Percentiles rank a stretch among this genome's conserved stretches.
Conservation (phyloP, 805 yeast genomes). For the Danielozyma ontarioensis region DNA sequence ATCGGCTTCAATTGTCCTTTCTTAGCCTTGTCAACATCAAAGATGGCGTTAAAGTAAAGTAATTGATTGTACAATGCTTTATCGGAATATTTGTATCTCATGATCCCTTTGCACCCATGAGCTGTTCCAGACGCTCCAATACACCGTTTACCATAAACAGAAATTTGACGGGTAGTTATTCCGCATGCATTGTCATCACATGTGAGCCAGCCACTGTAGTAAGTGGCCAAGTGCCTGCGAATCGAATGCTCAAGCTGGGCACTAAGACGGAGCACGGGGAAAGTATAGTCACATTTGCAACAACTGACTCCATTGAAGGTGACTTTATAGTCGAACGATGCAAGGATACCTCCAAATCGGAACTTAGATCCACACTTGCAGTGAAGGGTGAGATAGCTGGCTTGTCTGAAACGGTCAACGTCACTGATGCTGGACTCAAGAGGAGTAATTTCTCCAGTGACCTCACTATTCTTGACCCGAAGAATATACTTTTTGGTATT, state of each 20-base stretch:
- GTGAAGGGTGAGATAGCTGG: conserved; percentile 47
- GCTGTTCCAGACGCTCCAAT: conserved; percentile 59
- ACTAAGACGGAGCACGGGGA: conserved; percentile 53
- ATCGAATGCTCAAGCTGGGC: conserved; percentile 73
- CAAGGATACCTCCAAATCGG: conserved; percentile 69
- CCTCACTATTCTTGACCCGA: conserved; percentile 35
- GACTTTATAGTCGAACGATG: conserved; percentile 55
- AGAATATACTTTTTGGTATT: conserved; percentile 60
- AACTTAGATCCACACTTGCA: conserved; percentile 64
- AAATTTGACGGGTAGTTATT: conserved; percentile 71
- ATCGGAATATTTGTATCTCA: conserved; percentile 73
- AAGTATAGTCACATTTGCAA: conserved; percentile 46
- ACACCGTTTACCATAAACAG: conserved; percentile 87
- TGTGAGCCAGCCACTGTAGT: conserved; percentile 79
- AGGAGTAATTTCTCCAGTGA: conserved; percentile 49
- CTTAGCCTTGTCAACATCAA: conserved; percentile 78
- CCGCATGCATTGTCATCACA: conserved; percentile 89
- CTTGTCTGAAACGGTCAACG: conserved; percentile 70
- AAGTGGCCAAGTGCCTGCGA: conserved; percentile 62
- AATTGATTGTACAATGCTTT: conserved; percentile 82
- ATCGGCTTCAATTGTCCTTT: conserved; percentile 50
- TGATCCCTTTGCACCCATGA: conserved; percentile 70
- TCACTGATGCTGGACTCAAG: conserved; percentile 79
- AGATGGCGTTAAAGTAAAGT: conserved; percentile 69
- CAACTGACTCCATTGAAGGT: conserved; percentile 72